These are phyloP conservation scores for Candida methanosorbosa DNA, from an alignment of 805 yeast species.

Conservation along the genomic window DNA sequence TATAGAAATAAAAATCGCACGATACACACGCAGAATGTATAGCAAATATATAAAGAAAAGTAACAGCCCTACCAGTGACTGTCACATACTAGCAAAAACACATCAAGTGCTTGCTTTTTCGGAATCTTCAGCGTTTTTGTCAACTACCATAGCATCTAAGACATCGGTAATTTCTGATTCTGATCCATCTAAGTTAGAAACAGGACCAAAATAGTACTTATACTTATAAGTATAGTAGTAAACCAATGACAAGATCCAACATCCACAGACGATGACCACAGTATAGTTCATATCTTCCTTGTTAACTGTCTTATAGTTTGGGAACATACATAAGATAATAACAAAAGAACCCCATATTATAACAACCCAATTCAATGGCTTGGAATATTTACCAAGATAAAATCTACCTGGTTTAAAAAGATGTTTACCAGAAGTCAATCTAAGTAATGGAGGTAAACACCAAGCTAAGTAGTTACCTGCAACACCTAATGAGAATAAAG, in stretches of 20 bases:
- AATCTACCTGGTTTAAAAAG: slow-evolving; percentile 61
- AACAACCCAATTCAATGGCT: slow-evolving; percentile 36
- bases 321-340: slow-evolving; percentile 55
- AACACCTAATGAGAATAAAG: slow-evolving; percentile 55
- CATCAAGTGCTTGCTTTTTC: too few relatives aligned
- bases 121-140: neutral
- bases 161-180: neutral
- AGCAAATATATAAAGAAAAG: too few relatives aligned
- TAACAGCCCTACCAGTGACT: too few relatives aligned
- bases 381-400: slow-evolving; percentile 45
- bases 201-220: slow-evolving; percentile 50
- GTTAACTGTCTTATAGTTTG: slow-evolving; percentile 31
- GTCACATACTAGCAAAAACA: too few relatives aligned
- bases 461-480: slow-evolving; percentile 58
- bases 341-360: slow-evolving; percentile 42
- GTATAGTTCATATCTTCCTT: slow-evolving; percentile 60
- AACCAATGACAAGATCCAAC: slow-evolving; percentile 42
- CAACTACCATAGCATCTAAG: neutral
- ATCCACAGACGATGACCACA: slow-evolving; percentile 51
- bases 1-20: too few relatives aligned
- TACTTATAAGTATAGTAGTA: slow-evolving; percentile 47
- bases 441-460: slow-evolving; percentile 49
- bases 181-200: slow-evolving; percentile 6
- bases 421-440: slow-evolving; percentile 39
- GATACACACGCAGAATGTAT: too few relatives aligned